These are phyloP conservation scores for Alloteropsis angusta DNA, from an alignment of 202 grass and related monocot genomes.

Conservation along the genomic window DNA sequence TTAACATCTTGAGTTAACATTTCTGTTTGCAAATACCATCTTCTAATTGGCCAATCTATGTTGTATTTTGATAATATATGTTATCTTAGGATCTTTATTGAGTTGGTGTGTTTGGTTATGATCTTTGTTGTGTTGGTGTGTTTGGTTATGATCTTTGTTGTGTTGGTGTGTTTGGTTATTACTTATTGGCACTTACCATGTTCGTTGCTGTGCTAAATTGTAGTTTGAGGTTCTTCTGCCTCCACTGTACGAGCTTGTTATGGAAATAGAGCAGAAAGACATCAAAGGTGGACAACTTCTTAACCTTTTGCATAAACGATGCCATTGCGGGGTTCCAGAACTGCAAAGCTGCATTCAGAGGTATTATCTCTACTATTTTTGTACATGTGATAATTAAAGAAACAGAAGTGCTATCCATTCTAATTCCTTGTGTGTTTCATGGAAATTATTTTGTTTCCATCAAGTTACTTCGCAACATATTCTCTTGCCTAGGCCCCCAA, in stretches of 20 bases:
- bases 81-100: neutral
- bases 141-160: neutral
- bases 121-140: no score
- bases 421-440: neutral
- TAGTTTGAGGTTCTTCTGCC: slow-evolving; percentile 91
- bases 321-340: slow-evolving; percentile 90
- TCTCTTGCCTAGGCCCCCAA: neutral
- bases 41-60: neutral
- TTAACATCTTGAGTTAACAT: neutral
- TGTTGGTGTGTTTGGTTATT: neutral
- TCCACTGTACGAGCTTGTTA: slow-evolving; percentile 61
- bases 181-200: neutral
- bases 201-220: slow-evolving; percentile 10
- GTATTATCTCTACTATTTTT: slow-evolving; percentile 37
- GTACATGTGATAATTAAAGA: neutral
- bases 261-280: slow-evolving; percentile 78
- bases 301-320: slow-evolving; percentile 83
- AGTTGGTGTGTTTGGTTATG: no score
- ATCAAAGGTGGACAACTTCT: slow-evolving; percentile 90
- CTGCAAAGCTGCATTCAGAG: slow-evolving; percentile 95
- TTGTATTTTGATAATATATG: neutral
- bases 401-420: neutral
- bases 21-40: neutral
- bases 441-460: neutral
- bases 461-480: neutral